Evolutionary conservation across 495 filamentous ascomycete genomes (phyloP).

Genomic region (Halenospora varia): DNA sequence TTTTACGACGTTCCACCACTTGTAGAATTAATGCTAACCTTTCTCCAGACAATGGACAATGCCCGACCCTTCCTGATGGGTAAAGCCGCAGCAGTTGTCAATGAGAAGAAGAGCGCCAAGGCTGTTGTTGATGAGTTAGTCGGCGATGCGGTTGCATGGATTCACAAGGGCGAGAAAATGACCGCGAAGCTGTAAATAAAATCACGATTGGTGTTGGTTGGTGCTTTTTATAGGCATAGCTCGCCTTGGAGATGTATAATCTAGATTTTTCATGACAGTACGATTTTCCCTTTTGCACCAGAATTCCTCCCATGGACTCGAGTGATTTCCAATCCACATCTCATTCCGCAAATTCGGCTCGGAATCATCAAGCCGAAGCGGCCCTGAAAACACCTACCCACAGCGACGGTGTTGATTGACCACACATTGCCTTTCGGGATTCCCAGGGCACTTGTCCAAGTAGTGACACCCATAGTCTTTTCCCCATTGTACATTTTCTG

Average conservation of each 20-base stretch:
- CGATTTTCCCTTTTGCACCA: neutral
- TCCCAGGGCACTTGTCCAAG: too few relatives aligned
- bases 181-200: conserved; percentile 56
- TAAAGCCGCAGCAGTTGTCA: conserved; percentile 89
- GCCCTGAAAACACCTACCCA: too few relatives aligned
- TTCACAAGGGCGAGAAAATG: conserved; percentile 65
- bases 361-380: too few relatives aligned
- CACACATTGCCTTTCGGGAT: too few relatives aligned
- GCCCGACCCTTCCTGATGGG: conserved; percentile 94
- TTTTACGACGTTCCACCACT: too few relatives aligned
- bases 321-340: too few relatives aligned
- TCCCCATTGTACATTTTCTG: too few relatives aligned
- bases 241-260: neutral
- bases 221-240: neutral
- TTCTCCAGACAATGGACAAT: conserved; percentile 76
- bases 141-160: conserved; percentile 65
- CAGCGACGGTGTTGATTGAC: too few relatives aligned
- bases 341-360: too few relatives aligned
- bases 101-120: conserved; percentile 91
- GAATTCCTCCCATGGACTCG: too few relatives aligned
- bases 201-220: neutral
- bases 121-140: conserved; percentile 93
- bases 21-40: conserved; percentile 1
- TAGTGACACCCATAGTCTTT: too few relatives aligned
- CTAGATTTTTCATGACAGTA: neutral